Evolutionary conservation across 208 protist species (phyloP), one percentile per base, ranked within the genome.

Genomic region (Wallacemonas sp.): DNA sequence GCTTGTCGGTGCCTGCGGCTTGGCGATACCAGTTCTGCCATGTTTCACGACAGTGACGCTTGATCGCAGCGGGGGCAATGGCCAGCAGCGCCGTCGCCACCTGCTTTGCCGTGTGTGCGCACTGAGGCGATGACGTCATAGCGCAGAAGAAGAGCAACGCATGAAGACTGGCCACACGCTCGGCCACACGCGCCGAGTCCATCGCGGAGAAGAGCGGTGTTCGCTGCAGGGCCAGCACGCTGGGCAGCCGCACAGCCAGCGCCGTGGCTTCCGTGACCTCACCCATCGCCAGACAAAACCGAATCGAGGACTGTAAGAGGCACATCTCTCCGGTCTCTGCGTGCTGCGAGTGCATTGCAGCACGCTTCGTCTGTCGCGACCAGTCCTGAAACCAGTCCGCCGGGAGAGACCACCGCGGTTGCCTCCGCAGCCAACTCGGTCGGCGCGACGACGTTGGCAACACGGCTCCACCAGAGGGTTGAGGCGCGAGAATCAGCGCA

Each of bases 81-180:
- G 17, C 9, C 14, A 64, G 56, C 5, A 62, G 54, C 19, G 19
- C 34, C 12, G 39, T 12, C 14, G 54, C 39, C 11, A 59, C 6
- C 12, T 3, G 31, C 27, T 19, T 9, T 12, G 74, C 62, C 14
- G 49, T 22, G 14, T 17, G 6, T 9, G 34, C 54, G 27, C 64
- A 75, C 22, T 60, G 66, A n/a, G 51, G 56, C 4, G 74, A 75
- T 15, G 44, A 28, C 39, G 74, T 68, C 8, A 45, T 45, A 3
- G 64, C 63, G 45, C 74, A 81, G 19, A 81, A 42, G 21, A 26
- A 49, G 17, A 77, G 56, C 54, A 77, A 49, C 27, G 66, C 22
- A 36, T 61, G 47, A 38, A 64, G 59, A 2, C 21, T n/a, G 11
- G 41, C 42, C 6, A 64, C 8, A 14, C 17, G 41, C 26, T 14